phyloP scores from a whole-genome alignment of 192 early-diverging fungal genomes.

The Mortierella antarctica region DNA sequence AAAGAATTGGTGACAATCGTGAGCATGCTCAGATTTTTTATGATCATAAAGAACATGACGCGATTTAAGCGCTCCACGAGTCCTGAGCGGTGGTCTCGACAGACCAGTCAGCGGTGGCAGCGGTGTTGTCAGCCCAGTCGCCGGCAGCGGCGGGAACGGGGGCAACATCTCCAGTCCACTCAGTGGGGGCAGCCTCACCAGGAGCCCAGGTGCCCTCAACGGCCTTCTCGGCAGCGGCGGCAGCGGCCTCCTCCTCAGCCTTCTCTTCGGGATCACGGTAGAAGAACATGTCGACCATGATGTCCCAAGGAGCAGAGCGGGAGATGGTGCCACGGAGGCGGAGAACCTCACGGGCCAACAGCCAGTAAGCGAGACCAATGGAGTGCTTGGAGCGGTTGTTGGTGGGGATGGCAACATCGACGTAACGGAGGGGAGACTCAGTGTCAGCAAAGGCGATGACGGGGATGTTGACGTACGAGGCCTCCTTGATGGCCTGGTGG shows the following conservation, averaged over 20 bases:
- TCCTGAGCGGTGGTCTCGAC: conserved; percentile 31
- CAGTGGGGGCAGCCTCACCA: conserved; percentile 64
- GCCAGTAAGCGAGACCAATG: conserved; percentile 97
- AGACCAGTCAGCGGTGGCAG: conserved; percentile 47
- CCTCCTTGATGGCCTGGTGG: conserved; percentile 98
- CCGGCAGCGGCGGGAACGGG: conserved; percentile 46
- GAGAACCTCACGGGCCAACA: conserved; percentile 98
- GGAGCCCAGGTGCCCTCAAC: conserved; percentile 49
- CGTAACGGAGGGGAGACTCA: conserved; percentile 92
- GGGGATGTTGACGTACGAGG: conserved; percentile 99
- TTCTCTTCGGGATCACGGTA: conserved; percentile 98
- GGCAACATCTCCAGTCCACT: conserved; percentile 68
- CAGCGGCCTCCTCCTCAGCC: conserved; percentile 90
- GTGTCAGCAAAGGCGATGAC: conserved; percentile 99
- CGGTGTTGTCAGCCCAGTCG: conserved; percentile 50
- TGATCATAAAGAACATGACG: no score
- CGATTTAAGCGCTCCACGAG: conserved; percentile 44
- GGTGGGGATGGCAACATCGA: conserved; percentile 99
- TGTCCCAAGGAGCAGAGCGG: conserved; percentile 87
- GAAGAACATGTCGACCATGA: conserved; percentile 99
- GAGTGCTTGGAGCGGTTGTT: conserved; percentile 99
- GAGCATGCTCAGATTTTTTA: no score
- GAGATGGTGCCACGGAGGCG: conserved; percentile 94
- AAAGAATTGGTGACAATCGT: no score
- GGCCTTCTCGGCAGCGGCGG: conserved; percentile 59